Percentiles rank a stretch among this genome's conserved stretches.
Conservation (phyloP, 176 grass and related monocot genomes). For the Chloris gayana region DNA sequence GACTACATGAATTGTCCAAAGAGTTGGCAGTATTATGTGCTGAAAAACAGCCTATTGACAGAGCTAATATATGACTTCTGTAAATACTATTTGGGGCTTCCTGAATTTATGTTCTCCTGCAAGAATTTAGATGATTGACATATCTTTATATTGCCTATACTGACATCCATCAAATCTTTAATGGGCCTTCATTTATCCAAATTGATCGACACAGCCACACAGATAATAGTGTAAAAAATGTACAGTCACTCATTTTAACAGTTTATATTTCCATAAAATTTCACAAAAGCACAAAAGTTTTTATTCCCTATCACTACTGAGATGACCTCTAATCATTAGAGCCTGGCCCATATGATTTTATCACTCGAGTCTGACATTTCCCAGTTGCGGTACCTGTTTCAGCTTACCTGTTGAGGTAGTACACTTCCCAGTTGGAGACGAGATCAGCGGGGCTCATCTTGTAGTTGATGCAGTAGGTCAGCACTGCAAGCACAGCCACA, state of each 20-base stretch:
- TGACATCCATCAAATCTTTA: slow-evolving; percentile 19
- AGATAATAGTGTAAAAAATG: not conserved
- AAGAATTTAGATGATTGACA: not conserved
- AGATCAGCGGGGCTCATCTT: slow-evolving; percentile 80
- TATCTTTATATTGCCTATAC: not conserved
- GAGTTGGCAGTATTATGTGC: not conserved
- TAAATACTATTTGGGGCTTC: slow-evolving; percentile 8
- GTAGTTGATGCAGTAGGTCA: slow-evolving; percentile 96
- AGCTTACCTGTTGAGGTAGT: slow-evolving; percentile 86
- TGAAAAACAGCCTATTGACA: not conserved
- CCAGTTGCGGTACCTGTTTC: no score
- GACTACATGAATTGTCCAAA: not conserved
- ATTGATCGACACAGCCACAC: not conserved
- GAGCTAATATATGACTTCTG: slow-evolving; percentile 1
- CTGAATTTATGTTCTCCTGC: not conserved
- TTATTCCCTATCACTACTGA: not conserved
- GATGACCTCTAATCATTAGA: not conserved
- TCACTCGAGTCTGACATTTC: not conserved
- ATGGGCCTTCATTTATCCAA: not conserved
- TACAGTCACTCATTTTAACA: not conserved
- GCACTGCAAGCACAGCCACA: slow-evolving; percentile 50
- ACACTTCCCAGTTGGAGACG: slow-evolving; percentile 88
- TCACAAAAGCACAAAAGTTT: not conserved
- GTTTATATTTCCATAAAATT: not conserved
- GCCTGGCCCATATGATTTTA: not conserved